Conservation (phyloP, 73 alveolate genomes). For the Durusdinium trenchii region DNA sequence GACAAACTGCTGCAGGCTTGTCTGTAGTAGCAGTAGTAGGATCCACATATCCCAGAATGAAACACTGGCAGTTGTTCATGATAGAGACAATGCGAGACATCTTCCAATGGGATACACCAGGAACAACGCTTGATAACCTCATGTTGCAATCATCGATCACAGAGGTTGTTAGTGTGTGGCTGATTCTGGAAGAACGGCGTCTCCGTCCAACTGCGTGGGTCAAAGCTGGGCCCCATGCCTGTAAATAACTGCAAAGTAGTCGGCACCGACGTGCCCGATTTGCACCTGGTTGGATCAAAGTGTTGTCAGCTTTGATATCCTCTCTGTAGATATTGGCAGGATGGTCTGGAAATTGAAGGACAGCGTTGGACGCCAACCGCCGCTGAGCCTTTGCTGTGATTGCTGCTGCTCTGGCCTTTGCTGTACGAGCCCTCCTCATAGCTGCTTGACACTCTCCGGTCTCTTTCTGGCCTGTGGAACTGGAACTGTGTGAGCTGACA, state of each 20-base stretch:
- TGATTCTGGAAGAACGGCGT: neutral
- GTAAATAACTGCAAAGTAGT: neutral
- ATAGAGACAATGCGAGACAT: neutral
- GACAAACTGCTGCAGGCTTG: neutral
- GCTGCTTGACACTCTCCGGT: neutral
- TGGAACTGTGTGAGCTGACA: too few relatives aligned
- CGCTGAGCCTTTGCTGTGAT: neutral
- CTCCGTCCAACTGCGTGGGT: too few relatives aligned
- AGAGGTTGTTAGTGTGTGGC: neutral
- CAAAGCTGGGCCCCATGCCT: neutral
- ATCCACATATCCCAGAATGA: neutral
- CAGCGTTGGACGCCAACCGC: neutral
- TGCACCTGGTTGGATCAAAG: neutral
- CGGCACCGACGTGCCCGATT: neutral
- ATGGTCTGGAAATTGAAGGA: neutral
- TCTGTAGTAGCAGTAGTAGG: neutral
- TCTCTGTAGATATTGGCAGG: neutral
- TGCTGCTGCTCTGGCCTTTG: neutral
- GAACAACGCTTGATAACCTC: neutral
- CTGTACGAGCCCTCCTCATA: neutral
- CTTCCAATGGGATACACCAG: neutral
- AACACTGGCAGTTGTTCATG: neutral
- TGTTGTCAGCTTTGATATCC: neutral
- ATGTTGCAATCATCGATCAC: constrained; percentile 44
- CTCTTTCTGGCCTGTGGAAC: too few relatives aligned